Evolutionary conservation across 805 yeast species (phyloP).

Genomic region (Ogataea ramenticola): DNA sequence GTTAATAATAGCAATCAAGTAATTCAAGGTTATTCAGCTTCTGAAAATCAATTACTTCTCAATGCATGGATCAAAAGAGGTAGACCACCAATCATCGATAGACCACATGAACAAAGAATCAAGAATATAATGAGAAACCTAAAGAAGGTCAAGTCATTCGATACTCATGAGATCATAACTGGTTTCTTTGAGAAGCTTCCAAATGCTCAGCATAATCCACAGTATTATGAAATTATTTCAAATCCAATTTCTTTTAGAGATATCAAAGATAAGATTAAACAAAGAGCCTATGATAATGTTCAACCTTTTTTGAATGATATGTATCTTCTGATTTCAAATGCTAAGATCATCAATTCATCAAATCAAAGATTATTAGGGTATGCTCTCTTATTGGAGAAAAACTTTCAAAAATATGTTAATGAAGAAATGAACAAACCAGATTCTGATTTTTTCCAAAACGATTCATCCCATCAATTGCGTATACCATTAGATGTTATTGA

Average conservation of each 20-base stretch:
- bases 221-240: slow-evolving; percentile 44
- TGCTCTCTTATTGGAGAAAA: slow-evolving; percentile 55
- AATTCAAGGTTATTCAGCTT: slow-evolving; percentile 5
- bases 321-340: slow-evolving; percentile 65
- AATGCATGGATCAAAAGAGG: slow-evolving; percentile 62
- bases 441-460: slow-evolving; percentile 55
- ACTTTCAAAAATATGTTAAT: slow-evolving; percentile 49
- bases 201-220: slow-evolving; percentile 47
- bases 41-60: slow-evolving; percentile 9
- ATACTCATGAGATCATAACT: slow-evolving; percentile 39
- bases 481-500: slow-evolving; percentile 76
- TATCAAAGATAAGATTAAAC: slow-evolving; percentile 76
- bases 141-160: slow-evolving; percentile 59
- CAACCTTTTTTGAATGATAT: slow-evolving; percentile 75
- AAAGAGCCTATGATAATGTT: slow-evolving; percentile 71
- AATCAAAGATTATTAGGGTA: slow-evolving; percentile 53
- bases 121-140: slow-evolving; percentile 77
- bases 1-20: background rate
- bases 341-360: slow-evolving; percentile 55
- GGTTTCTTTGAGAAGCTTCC: slow-evolving; percentile 80
- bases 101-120: slow-evolving; percentile 87
- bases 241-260: slow-evolving; percentile 65
- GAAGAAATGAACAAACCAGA: slow-evolving; percentile 79
- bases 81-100: slow-evolving; percentile 85
- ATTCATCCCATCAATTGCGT: slow-evolving; percentile 47